Percentiles rank a stretch among this genome's conserved stretches.
phyloP scores from a whole-genome alignment of 2,329 filamentous ascomycete genomes.

The Scedosporium minutisporum region DNA sequence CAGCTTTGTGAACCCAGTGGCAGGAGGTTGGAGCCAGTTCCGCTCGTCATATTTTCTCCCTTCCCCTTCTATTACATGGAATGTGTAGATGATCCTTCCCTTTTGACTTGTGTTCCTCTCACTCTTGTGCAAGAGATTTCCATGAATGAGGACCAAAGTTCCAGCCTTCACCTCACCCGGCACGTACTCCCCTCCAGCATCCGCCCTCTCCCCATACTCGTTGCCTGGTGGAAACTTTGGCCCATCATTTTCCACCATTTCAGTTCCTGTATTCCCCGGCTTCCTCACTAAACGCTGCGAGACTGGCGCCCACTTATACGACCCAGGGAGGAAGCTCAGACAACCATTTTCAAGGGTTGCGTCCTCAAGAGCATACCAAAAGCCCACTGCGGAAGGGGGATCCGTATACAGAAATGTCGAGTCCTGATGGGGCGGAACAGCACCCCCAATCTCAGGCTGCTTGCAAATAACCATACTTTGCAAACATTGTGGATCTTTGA shows the following conservation, averaged over 20 bases:
- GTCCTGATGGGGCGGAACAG: constrained; percentile 86
- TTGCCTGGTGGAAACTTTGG: constrained; percentile 48
- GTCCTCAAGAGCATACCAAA: constrained; percentile 96
- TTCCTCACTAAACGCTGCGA: constrained; percentile 66
- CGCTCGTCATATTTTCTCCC: constrained; percentile 64
- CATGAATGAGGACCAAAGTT: constrained; percentile 85
- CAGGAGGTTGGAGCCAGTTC: constrained; percentile 90
- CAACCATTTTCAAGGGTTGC: constrained; percentile 81
- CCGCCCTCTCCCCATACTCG: constrained; percentile 34
- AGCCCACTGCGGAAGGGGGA: constrained; percentile 81
- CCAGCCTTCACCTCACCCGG: constrained; percentile 85
- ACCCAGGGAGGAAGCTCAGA: constrained; percentile 74
- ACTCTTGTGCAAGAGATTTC: constrained; percentile 91
- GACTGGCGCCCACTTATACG: constrained; percentile 65
- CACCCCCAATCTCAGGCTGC: constrained; percentile 89
- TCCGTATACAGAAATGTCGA: constrained; percentile 86
- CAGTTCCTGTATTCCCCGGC: constrained; percentile 44
- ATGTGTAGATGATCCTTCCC: constrained; percentile 92
- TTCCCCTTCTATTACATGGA: constrained; percentile 86
- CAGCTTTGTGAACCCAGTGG: constrained; percentile 66
- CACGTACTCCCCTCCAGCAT: constrained; percentile 49
- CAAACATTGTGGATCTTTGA: constrained; percentile 63
- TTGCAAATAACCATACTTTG: constrained; percentile 99
- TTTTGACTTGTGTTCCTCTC: constrained; percentile 81
- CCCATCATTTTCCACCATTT: constrained; percentile 62